Base-by-base conservation (phyloP, 2,329 filamentous ascomycete genomes). In the Fusarium sp. region DNA sequence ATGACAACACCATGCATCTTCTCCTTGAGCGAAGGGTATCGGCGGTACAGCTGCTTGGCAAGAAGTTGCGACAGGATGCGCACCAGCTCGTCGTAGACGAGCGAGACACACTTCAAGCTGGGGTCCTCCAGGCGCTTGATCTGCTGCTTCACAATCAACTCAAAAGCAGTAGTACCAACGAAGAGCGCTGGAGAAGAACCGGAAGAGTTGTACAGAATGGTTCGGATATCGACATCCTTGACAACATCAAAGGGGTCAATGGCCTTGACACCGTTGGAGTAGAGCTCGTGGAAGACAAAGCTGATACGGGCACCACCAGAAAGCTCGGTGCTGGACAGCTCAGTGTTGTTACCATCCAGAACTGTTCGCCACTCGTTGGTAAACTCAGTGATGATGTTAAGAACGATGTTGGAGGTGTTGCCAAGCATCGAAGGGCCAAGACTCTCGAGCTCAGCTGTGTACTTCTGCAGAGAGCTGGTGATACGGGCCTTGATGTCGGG, bases 341-440 rank as follows among this genome's bases (percentile, higher is more conserved):
- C 96, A 73, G 94, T 94, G 85, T 97, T 98, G 85, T 98, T 98
- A 78, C 96, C 96, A 77, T 99, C 97, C 69, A 99, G 85, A 24
- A 99, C 94, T 24, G 95, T 98, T 78, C 96, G 91, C 90, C 97
- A 99, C 83, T 99, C 96, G 80, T 97, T 98, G 77, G 94, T 95
- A 82, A 99, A 99, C 84, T 99, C 96, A 45, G 96, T 98, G 80
- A 99, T 99, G 85, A 99, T 97, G 85, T 98, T 98, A 73, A 99
- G 90, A 66, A 99, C 92, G 74, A 99, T 97, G 82, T 98, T 99
- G 67, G 94, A 93, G 82, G 93, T 96, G 87, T 98, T 98, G 47
- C 96, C 96, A 29, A 99, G 92, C 87, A 98, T 93, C 14, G 95
- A 98, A 73, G 97, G 96, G 24, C 97, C 96, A 14, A 99, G 89